Evolutionary conservation across 371 early-diverging fungal genomes (phyloP), one percentile per base, ranked within the genome.

Genomic region (Syncephalis fuscata): DNA sequence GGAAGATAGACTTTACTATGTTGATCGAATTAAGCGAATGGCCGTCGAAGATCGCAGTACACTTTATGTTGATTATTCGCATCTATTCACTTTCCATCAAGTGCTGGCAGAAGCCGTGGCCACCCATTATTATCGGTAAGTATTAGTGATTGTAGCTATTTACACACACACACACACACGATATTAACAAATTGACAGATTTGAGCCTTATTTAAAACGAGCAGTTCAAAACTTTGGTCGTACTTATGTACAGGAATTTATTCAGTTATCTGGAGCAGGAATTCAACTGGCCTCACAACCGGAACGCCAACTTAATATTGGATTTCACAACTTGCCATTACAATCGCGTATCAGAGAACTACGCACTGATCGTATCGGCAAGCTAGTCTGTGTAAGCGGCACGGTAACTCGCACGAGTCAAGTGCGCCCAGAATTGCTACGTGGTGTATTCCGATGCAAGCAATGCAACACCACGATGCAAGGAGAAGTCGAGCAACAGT

Each of bases 341-440:
- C 56, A 71, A 25, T 60, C 65, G 20, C 67, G 81, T 37, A 70
- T 97, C 22, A 82, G 99, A 46, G 89, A 95, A 53, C 61, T 99
- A 44, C 79, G 79, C 39, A 88, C 88, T 48, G 76, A 81, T 22
- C 67, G 75, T 44, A 76, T 98, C 48, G 96, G 94, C n/a, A 68
- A 82, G 43, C 74, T 99, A 44, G 66, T 86, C 39, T 73, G 82
- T 37, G 76, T 99, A 46, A 78, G 80, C 44, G 99, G 99, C 32
- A 98, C 99, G 2, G 96, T 98, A 3, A 99, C 99, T 7, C 73
- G 99, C 22, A 97, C 98, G 1, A 87, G 92, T 23, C 97, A 98
- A 63, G 97, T 99, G 9, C 73, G 97, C 20, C 99, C 99, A 17
- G 99, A 99, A 68, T 75, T 99, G 17, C 48, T 90, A 19, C 76